Evolutionary conservation across 129 eudicot genomes (phyloP).

Genomic region (Artemisia annua): DNA sequence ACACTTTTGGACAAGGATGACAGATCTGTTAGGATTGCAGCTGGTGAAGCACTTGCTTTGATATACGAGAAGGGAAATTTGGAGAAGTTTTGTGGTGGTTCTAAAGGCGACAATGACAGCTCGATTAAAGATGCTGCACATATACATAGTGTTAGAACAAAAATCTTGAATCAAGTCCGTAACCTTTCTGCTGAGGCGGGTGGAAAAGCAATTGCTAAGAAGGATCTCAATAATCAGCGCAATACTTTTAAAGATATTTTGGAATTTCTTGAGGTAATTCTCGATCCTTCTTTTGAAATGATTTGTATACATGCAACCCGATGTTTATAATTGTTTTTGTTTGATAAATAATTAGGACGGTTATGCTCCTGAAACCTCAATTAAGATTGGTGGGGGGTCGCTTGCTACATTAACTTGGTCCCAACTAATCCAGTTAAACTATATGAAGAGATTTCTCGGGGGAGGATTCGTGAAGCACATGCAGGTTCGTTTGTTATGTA

Average conservation of each 20-base stretch:
- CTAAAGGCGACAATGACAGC: conserved; percentile 44
- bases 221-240: conserved; percentile 86
- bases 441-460: conserved; percentile 79
- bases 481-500: conserved; percentile 52
- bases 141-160: conserved; percentile 62
- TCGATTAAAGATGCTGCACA: conserved; percentile 38
- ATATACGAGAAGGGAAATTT: conserved; percentile 67
- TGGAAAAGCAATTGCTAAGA: conserved; percentile 84
- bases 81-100: conserved; percentile 58
- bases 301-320: neutral
- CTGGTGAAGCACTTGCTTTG: conserved; percentile 85
- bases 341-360: conserved; percentile 53
- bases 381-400: conserved; percentile 81
- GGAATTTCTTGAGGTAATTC: conserved; percentile 80
- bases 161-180: conserved; percentile 66
- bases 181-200: conserved; percentile 89
- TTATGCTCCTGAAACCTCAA: conserved; percentile 63
- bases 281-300: neutral
- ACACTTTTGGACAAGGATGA: conserved; percentile 84
- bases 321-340: neutral
- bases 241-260: conserved; percentile 80
- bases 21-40: conserved; percentile 81
- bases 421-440: conserved; percentile 78
- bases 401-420: conserved; percentile 71
- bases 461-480: conserved; percentile 95